A percentile compares a stretch with the other conserved stretches of the same genome.
Evolutionary conservation across 352 stramenopile species (phyloP).

Genomic region (Phytophthora quininea): DNA sequence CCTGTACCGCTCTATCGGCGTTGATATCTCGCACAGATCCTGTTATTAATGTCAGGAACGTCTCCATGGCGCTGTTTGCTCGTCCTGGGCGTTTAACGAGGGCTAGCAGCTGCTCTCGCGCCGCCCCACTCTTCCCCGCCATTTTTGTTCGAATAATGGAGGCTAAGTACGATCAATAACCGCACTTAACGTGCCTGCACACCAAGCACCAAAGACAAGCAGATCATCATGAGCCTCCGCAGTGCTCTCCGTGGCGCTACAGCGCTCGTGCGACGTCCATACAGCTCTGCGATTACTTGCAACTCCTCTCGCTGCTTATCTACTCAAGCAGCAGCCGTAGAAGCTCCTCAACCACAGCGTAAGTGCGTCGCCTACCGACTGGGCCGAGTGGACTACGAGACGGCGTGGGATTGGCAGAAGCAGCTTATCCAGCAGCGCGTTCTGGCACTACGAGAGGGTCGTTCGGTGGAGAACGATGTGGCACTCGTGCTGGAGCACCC

Average conservation of each 20-base stretch:
- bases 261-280: conserved; percentile 11
- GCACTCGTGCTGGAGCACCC: conserved; percentile 82
- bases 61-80: conserved; percentile 19
- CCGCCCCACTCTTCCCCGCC: conserved; percentile 13
- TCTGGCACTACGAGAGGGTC: conserved; percentile 46
- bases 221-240: conserved; percentile 15
- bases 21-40: conserved; percentile 9
- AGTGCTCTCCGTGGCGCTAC: conserved; percentile 15
- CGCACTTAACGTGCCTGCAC: background rate
- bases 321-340: conserved; percentile 1
- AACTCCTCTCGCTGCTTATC: conserved; percentile 11
- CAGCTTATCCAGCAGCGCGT: conserved; percentile 85
- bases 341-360: conserved; percentile 28
- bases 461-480: conserved; percentile 56
- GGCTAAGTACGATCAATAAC: conserved; percentile 5
- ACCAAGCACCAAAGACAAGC: conserved; percentile 7
- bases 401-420: conserved; percentile 89
- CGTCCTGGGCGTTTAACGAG: conserved; percentile 25
- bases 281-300: background rate
- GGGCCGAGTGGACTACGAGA: conserved; percentile 81
- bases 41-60: conserved; percentile 28
- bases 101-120: conserved; percentile 34
- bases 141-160: conserved; percentile 20
- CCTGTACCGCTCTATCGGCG: background rate
- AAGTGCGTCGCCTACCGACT: conserved; percentile 76